Conservation (phyloP, 1,284 basidiomycete species). For the Meripilus lineatus region DNA sequence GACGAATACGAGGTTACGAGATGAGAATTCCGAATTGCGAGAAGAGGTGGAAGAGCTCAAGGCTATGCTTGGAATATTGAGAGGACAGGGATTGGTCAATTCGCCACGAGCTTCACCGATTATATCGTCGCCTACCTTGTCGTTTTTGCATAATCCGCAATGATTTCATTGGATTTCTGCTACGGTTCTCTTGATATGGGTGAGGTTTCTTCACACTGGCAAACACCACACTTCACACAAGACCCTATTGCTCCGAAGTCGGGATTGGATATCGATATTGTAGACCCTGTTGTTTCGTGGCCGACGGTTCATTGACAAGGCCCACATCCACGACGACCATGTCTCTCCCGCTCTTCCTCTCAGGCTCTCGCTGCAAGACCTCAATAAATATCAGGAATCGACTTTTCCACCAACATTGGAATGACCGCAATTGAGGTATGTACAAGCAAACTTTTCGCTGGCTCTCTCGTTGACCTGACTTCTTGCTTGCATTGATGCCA, state of each 20-base stretch:
- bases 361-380: slow-evolving; percentile 12
- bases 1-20: slow-evolving; percentile 45
- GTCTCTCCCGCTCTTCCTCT: slow-evolving; percentile 9
- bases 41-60: slow-evolving; percentile 69
- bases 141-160: no score
- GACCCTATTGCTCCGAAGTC: slow-evolving; percentile 67
- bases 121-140: slow-evolving; percentile 10
- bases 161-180: no score
- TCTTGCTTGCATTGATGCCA: no score
- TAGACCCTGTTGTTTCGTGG: slow-evolving; percentile 24
- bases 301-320: slow-evolving; percentile 16
- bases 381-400: slow-evolving; percentile 5
- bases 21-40: slow-evolving; percentile 53
- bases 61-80: slow-evolving; percentile 65
- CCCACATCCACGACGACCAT: slow-evolving; percentile 17
- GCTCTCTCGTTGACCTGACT: no score
- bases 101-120: slow-evolving; percentile 24
- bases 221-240: no score
- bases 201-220: no score
- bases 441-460: no score
- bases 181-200: no score
- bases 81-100: slow-evolving; percentile 41
- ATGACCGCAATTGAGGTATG: slow-evolving; percentile 53
- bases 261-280: slow-evolving; percentile 54
- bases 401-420: not conserved